Evolutionary conservation across 768 basidiomycete genomes (phyloP), one percentile per base, ranked within the genome.

Genomic region (Rubroboletus satanas): DNA sequence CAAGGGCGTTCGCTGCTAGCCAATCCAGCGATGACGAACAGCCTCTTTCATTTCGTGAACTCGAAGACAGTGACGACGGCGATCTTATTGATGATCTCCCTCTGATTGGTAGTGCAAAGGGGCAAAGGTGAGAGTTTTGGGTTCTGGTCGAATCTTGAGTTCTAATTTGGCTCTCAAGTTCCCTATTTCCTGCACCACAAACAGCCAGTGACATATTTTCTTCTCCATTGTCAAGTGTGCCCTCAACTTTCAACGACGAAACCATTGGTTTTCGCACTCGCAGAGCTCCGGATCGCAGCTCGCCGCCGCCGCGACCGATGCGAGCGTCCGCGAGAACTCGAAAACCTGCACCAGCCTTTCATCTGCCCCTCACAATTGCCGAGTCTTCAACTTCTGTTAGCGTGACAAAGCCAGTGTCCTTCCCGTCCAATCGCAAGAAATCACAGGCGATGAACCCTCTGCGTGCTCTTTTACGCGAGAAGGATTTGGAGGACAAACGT

Each of bases 21-120:
- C 61, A 69, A 26, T 75, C 73, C n/a, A 82, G 77, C 61, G 76
- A 79, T 3, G 79, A 83, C 10, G 66, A 64, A 35, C 64, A 56
- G 5, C 66, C 64, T 6, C 66, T 71, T 14, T 67, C 72, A 33
- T 71, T 62, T 50, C 76, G 81, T 51, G 73, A 76, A 12, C 66
- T 82, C n/a, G 77, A 77, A 33, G 80, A 77, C 33, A 79, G 77
- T 46, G 79, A 79, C 43, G 82, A 83, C 31, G 83, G 79, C 4
- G 80, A 79, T 62, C 44, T 64, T 52, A 35, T 45, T 33, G 66
- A 46, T 28, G 55, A 64, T 28, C 53, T 72, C 28, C 59, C 60
- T 49, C 52, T 62, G 10, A 49, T 54, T 7, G 31, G 36, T 37
- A 38, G 31, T 18, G 17, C 48, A 8, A 57, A 55, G 23, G 39